These are phyloP conservation scores for Hyaloscypha bicolor DNA, from an alignment of 495 filamentous ascomycete species.

Conservation along the genomic window DNA sequence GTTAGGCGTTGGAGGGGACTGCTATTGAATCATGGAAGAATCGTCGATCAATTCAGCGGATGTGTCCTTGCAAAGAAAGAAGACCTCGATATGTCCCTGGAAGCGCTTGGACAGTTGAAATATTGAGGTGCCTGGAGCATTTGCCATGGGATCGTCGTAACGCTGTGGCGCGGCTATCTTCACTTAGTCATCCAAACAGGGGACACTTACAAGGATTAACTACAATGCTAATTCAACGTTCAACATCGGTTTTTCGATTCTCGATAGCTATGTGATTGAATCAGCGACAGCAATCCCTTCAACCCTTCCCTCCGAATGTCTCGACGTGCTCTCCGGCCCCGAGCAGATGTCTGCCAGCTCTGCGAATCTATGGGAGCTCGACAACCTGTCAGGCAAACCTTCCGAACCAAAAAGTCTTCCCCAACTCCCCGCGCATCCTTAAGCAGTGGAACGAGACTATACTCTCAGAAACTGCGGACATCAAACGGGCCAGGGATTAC, in stretches of 20 bases:
- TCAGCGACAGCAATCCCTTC: background rate
- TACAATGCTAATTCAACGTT: background rate
- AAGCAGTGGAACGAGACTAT: background rate
- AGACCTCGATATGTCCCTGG: background rate
- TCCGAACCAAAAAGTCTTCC: conserved; percentile 11
- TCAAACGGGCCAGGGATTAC: background rate
- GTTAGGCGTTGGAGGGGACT: background rate
- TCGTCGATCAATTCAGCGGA: background rate
- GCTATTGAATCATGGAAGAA: background rate
- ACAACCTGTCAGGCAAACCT: conserved; percentile 8
- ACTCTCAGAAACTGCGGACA: conserved; percentile 10
- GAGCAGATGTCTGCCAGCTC: conserved; percentile 31
- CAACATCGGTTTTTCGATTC: conserved; percentile 5
- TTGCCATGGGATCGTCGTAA: conserved; percentile 5
- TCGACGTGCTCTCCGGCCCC: conserved; percentile 16
- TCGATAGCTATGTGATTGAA: background rate
- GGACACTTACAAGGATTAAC: background rate
- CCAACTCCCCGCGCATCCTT: conserved; percentile 16
- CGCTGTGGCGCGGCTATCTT: conserved; percentile 19
- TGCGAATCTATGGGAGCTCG: conserved; percentile 29
- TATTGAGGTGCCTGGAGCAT: background rate
- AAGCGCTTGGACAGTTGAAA: background rate
- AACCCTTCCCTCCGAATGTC: conserved; percentile 23
- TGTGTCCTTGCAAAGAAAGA: background rate
- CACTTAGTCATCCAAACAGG: background rate